A percentile compares a stretch with the other conserved stretches of the same genome.
Conservation (phyloP, 495 filamentous ascomycete species). For the Aspergillus saccharolyticus region DNA sequence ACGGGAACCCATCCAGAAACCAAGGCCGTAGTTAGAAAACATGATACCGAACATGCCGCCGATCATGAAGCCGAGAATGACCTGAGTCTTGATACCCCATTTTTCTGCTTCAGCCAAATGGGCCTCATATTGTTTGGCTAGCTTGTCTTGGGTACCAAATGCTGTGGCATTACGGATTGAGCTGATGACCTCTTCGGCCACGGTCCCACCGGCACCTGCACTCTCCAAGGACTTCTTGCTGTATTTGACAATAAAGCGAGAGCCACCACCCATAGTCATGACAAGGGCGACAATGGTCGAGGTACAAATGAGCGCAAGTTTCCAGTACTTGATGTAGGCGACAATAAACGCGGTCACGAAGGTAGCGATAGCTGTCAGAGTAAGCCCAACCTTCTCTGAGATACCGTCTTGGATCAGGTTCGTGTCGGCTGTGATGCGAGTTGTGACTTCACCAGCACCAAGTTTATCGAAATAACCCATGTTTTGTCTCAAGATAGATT, state of each 20-base stretch:
- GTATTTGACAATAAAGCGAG: constrained; percentile 70
- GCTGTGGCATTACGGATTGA: constrained; percentile 91
- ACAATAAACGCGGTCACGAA: constrained; percentile 88
- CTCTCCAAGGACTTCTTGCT: constrained; percentile 70
- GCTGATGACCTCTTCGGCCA: constrained; percentile 93
- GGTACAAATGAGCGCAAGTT: constrained; percentile 73
- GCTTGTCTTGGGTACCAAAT: constrained; percentile 85
- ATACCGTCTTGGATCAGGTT: constrained; percentile 85
- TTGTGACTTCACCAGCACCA: constrained; percentile 88
- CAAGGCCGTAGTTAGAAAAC: constrained; percentile 83
- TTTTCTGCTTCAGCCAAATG: constrained; percentile 68
- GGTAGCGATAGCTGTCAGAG: constrained; percentile 66
- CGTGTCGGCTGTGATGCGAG: constrained; percentile 85
- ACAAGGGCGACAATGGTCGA: constrained; percentile 71
- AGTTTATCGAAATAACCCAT: constrained; percentile 90
- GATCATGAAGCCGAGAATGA: constrained; percentile 68
- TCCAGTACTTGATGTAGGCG: constrained; percentile 81
- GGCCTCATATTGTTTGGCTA: constrained; percentile 75
- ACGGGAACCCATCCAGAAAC: constrained; percentile 91
- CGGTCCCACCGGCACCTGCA: constrained; percentile 77
- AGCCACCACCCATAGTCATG: constrained; percentile 67
- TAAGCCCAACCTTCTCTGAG: constrained; percentile 79
- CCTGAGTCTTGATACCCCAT: constrained; percentile 72
- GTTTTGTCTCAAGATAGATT: constrained; percentile 81
- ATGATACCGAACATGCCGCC: constrained; percentile 76